Evolutionary conservation across 2,329 filamentous ascomycete species (phyloP).

Genomic region (Sporothrix brasiliensis): DNA sequence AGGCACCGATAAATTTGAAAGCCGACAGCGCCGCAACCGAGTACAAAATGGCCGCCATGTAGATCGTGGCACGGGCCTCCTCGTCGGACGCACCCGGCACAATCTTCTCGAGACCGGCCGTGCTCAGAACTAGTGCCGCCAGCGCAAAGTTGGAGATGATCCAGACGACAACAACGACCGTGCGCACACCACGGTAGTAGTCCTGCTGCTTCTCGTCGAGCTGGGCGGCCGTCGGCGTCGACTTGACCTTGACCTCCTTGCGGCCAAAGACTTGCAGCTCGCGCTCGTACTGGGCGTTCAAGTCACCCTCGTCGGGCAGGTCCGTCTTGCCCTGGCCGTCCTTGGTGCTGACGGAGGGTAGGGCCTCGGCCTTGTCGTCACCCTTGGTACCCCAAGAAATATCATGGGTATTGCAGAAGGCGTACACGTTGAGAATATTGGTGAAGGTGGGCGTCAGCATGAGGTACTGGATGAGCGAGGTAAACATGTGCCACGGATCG

Average conservation of each 20-base stretch:
- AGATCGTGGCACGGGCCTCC: slow-evolving; percentile 69
- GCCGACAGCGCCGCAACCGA: slow-evolving; percentile 80
- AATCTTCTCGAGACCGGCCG: slow-evolving; percentile 76
- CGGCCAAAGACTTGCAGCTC: slow-evolving; percentile 73
- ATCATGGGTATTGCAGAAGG: slow-evolving; percentile 81
- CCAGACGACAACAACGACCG: slow-evolving; percentile 89
- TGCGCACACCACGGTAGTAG: slow-evolving; percentile 96
- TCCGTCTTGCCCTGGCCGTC: slow-evolving; percentile 91
- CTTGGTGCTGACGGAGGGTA: slow-evolving; percentile 86
- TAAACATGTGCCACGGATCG: slow-evolving; percentile 99
- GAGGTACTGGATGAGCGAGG: slow-evolving; percentile 92
- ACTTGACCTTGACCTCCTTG: slow-evolving; percentile 75
- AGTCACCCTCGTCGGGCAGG: slow-evolving; percentile 89
- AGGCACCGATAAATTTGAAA: slow-evolving; percentile 83
- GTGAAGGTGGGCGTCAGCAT: slow-evolving; percentile 94
- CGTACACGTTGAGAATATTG: slow-evolving; percentile 98
- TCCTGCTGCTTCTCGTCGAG: slow-evolving; percentile 87
- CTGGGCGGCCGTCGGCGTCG: slow-evolving; percentile 56
- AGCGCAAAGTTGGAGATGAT: slow-evolving; percentile 95
- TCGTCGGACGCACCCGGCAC: slow-evolving; percentile 52
- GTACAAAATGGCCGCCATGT: slow-evolving; percentile 86
- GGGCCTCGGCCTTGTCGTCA: slow-evolving; percentile 90
- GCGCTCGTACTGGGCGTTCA: slow-evolving; percentile 91
- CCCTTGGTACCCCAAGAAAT: slow-evolving; percentile 98
- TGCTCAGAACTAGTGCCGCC: slow-evolving; percentile 81